These are phyloP conservation scores for Tripterygium wilfordii DNA, from an alignment of 177 flowering plant species.

Conservation along the genomic window DNA sequence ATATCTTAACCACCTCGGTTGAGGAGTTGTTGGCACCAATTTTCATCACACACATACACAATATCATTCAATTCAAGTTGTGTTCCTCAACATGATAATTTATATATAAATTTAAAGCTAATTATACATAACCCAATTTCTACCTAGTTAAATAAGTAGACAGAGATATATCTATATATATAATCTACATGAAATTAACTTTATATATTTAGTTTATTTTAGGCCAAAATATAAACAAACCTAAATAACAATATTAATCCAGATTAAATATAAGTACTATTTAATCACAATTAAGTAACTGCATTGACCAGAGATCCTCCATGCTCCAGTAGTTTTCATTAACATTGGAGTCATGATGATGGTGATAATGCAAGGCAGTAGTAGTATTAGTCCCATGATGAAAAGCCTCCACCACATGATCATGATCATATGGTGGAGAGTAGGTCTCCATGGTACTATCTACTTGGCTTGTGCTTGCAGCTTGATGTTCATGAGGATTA, in stretches of 20 bases:
- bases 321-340: constrained; percentile 52
- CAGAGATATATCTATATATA: constrained; percentile 4
- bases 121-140: too few species aligned
- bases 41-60: too few species aligned
- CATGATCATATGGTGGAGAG: constrained; percentile 26
- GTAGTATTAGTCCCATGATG: constrained; percentile 10
- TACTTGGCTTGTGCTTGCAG: constrained; percentile 39
- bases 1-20: too few species aligned
- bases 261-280: not conserved
- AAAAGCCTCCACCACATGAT: constrained; percentile 12
- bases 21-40: too few species aligned
- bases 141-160: too few species aligned
- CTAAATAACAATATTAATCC: constrained; percentile 1
- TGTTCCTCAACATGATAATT: too few species aligned
- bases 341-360: constrained; percentile 26
- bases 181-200: too few species aligned
- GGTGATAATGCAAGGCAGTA: too few species aligned
- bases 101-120: too few species aligned
- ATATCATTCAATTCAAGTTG: too few species aligned
- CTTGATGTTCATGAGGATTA: too few species aligned
- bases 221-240: constrained; percentile 4
- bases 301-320: constrained; percentile 72
- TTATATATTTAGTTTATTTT: too few species aligned
- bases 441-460: constrained; percentile 25
- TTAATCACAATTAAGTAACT: constrained; percentile 41